Percentiles rank a stretch among this genome's conserved stretches.
Conservation (phyloP, 129 eudicot genomes). For the Rutidosis leptorrhynchoides region DNA sequence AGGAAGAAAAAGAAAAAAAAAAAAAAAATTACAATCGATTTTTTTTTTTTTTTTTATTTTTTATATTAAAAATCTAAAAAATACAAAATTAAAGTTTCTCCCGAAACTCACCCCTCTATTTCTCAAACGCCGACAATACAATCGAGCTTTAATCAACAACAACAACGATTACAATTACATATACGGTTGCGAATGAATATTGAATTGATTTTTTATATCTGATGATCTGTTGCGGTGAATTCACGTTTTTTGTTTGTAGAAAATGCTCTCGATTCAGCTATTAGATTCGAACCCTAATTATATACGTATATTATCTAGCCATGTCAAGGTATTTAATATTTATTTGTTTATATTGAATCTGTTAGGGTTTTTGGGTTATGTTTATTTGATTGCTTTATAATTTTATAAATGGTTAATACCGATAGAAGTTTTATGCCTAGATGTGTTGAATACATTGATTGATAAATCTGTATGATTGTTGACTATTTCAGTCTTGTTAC, state of each 20-base stretch:
- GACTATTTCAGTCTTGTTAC: not conserved
- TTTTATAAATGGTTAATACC: not conserved
- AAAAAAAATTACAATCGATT: not conserved
- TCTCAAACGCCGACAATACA: constrained; percentile 28
- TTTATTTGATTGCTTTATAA: not conserved
- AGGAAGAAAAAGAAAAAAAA: not conserved
- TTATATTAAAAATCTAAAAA: too few relatives aligned
- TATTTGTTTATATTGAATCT: constrained; percentile 3
- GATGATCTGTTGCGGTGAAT: constrained; percentile 24
- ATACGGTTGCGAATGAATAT: constrained; percentile 13
- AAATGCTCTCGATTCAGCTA: constrained; percentile 45
- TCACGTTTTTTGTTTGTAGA: constrained; percentile 28
- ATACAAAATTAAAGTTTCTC: not conserved
- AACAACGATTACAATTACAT: constrained; percentile 4
- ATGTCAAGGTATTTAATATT: constrained; percentile 48
- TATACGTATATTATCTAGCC: constrained; percentile 28
- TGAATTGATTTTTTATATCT: constrained; percentile 11
- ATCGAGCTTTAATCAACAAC: constrained; percentile 6
- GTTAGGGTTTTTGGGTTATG: not conserved
- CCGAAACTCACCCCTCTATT: constrained; percentile 4
- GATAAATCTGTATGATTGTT: not conserved
- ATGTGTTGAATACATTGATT: not conserved
- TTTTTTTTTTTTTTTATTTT: too few relatives aligned
- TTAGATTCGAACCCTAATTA: constrained; percentile 20
- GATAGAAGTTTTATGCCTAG: not conserved